These are phyloP conservation scores for Ceratobasidium papillatum DNA, from an alignment of 1,284 basidiomycete species.

Conservation along the genomic window DNA sequence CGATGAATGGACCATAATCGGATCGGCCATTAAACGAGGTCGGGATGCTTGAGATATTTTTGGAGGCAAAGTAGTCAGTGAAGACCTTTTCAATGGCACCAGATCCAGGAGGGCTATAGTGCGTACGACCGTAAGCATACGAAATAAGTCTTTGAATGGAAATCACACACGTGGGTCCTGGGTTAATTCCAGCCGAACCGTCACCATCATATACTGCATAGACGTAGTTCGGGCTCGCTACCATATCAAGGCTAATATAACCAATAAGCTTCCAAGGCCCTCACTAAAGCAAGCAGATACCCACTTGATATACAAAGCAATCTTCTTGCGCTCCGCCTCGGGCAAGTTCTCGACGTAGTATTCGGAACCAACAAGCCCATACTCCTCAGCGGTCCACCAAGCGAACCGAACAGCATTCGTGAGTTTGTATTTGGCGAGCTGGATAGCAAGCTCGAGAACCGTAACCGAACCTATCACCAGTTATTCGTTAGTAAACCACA, in stretches of 20 bases:
- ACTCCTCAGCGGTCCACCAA: slow-evolving; percentile 39
- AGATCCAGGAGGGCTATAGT: slow-evolving; percentile 22
- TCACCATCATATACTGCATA: slow-evolving; percentile 36
- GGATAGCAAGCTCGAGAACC: slow-evolving; percentile 26
- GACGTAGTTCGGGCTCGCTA: slow-evolving; percentile 37
- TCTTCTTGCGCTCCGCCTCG: slow-evolving; percentile 36
- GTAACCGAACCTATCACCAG: slow-evolving; percentile 13
- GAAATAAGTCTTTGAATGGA: not conserved
- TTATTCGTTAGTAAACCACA: not conserved
- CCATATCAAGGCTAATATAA: slow-evolving; percentile 28
- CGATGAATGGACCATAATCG: slow-evolving; percentile 36
- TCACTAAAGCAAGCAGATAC: not conserved
- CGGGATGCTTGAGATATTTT: slow-evolving; percentile 30
- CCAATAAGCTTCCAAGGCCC: not conserved
- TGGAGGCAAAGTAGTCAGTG: slow-evolving; percentile 30
- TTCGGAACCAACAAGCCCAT: slow-evolving; percentile 22
- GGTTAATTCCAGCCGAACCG: slow-evolving; percentile 33
- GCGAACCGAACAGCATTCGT: slow-evolving; percentile 37
- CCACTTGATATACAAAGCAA: slow-evolving; percentile 34
- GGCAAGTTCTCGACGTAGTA: slow-evolving; percentile 27
- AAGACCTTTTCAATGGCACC: slow-evolving; percentile 37
- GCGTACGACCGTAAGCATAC: not conserved
- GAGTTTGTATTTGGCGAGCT: slow-evolving; percentile 33
- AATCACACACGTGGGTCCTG: slow-evolving; percentile 17
- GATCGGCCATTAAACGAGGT: slow-evolving; percentile 32